phyloP scores from a whole-genome alignment of 139 green algal genomes.

The Coelastrella sp. region DNA sequence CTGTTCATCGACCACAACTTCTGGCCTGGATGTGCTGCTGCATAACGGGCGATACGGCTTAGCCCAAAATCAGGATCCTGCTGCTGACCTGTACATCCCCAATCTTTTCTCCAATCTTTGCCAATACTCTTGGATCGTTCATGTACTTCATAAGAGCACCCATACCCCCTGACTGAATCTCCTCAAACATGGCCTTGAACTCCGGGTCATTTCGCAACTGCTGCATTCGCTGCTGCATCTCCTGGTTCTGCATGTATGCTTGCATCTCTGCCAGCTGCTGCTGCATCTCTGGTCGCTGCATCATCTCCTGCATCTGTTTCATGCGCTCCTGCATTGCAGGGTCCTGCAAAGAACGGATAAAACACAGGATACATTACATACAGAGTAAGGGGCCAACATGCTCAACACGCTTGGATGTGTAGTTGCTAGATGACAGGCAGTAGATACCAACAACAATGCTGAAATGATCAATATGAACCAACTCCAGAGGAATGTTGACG shows the following conservation, averaged over 20 bases:
- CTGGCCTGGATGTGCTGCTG: neutral
- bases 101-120: conserved; percentile 4
- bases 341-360: conserved; percentile 18
- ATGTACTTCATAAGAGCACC: conserved; percentile 73
- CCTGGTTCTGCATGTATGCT: conserved; percentile 56
- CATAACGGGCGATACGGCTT: neutral
- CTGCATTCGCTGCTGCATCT: conserved; percentile 60
- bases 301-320: conserved; percentile 72
- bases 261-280: conserved; percentile 73
- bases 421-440: no score
- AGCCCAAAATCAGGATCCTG: no score
- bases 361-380: no score
- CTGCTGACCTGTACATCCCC: conserved; percentile 5
- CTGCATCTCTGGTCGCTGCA: conserved; percentile 70
- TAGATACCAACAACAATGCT: no score
- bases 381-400: no score
- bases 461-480: no score
- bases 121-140: conserved; percentile 75
- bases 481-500: no score
- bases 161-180: conserved; percentile 82
- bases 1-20: no score
- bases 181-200: conserved; percentile 80
- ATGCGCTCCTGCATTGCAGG: conserved; percentile 30
- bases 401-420: no score
- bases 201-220: conserved; percentile 77